A percentile compares a stretch with the other conserved stretches of the same genome.
These are phyloP conservation scores for Seminavis robusta DNA, from an alignment of 108 stramenopile genomes.

Conservation along the genomic window DNA sequence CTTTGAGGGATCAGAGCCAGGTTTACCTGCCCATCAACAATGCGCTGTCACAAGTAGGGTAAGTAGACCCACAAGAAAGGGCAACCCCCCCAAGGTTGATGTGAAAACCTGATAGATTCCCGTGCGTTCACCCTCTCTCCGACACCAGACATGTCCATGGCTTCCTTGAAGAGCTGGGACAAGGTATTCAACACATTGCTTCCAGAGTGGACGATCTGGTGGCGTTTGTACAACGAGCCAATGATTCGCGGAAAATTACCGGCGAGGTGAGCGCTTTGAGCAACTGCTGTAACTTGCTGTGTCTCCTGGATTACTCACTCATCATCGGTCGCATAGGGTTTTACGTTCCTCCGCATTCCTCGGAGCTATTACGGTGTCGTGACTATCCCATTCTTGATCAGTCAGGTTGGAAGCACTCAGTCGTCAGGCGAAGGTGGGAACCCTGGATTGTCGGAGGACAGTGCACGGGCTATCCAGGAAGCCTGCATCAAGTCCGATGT, in stretches of 20 bases:
- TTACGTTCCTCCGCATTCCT: constrained; percentile 84
- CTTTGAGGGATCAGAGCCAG: constrained; percentile 76
- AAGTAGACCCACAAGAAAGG: constrained; percentile 18
- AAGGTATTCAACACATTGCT: constrained; percentile 88
- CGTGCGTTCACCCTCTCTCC: not conserved
- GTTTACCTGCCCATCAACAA: constrained; percentile 91
- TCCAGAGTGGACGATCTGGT: constrained; percentile 76
- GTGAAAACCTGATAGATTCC: not conserved
- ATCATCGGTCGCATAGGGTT: constrained; percentile 37
- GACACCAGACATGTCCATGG: constrained; percentile 83
- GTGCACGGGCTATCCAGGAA: constrained; percentile 38
- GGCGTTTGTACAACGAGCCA: constrained; percentile 74
- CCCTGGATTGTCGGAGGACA: constrained; percentile 28
- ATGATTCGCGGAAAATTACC: constrained; percentile 63
- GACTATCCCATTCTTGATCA: constrained; percentile 30
- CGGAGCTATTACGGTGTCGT: constrained; percentile 83
- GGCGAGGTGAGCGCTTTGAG: constrained; percentile 67
- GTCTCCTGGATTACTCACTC: not conserved
- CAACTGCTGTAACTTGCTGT: no score
- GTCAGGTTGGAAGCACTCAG: no score
- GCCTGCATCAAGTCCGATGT: constrained; percentile 32
- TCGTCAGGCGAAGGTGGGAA: no score
- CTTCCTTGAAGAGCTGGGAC: constrained; percentile 81
- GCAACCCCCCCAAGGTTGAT: constrained; percentile 1
- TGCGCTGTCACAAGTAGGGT: constrained; percentile 80